Evolutionary conservation across 2,329 filamentous ascomycete genomes (phyloP), one percentile per base, ranked within the genome.

Genomic region (Penicillium paneum): DNA sequence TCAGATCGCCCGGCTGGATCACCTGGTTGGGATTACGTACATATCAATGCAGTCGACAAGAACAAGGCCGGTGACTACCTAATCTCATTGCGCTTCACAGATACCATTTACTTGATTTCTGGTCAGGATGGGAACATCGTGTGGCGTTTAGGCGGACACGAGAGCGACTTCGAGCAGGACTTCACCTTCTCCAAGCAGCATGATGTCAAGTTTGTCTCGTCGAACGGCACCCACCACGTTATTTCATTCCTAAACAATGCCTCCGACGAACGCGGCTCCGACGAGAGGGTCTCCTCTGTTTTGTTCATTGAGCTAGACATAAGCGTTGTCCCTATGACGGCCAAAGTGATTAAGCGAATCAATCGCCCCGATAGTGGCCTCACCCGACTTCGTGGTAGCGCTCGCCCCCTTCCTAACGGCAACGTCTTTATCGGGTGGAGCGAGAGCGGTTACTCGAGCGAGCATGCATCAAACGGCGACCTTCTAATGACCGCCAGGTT

Each of bases 11-110:
- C 58, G 15, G 38, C 42, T 2, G 39, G 5, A 8, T n/a, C 41
- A n/a, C 66, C 66, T 3, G 67, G 67, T 19, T 71, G 64, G 65
- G 71, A 72, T 54, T 71, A 71, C 41, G 63, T 71, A 19, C 75
- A 78, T 48, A 64, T 73, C 43, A 77, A 77, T 59, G 65, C 73
- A 0, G 67, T 75, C 29, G 74, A 75, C 46, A 76, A 75, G 60
- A 72, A 73, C 48, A 53, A 55, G 15, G 64, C 66, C 1, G 75
- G 74, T 2, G 71, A 77, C 55, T 76, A 74, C 43, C 59, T 76
- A 10, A 58, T 76, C 8, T 76, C 74, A 2, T 63, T 70, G 7
- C 69, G 75, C 7, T 71, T 72, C 58, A 71, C 71, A 5, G 68
- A 69, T 59, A 67, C 68, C 3, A 64, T 77, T 39, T 76, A 76